Evolutionary conservation across 805 yeast species (phyloP), one percentile per base, ranked within the genome.

Genomic region (Saccharomycopsis schoenii): DNA sequence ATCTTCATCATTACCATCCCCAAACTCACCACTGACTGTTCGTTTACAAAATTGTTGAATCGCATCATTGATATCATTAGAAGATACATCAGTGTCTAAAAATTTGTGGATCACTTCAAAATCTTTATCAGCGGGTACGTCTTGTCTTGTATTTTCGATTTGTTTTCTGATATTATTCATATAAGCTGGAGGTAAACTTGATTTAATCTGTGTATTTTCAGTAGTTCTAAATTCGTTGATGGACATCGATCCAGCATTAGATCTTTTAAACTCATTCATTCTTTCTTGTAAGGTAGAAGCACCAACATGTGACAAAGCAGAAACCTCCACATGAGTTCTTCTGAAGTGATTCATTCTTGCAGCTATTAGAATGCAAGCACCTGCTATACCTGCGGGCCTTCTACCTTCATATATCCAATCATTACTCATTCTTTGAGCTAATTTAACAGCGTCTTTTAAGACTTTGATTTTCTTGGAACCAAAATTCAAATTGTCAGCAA

Each of bases 321-420:
- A 97, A 59, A 94, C 86, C 71, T 96, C 98, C 0, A 92, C 82
- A 71, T 93, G 97, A 1, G 96, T 86, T 69, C 98, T 80, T 69
- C 97, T 80, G 70, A 88, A 85, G 69, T 92, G 92, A 73, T 94
- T 94, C 98, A 94, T 96, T 73, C 99, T 81, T 1, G 97, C 94
- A 0, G 99, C 99, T 58, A 94, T 74, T 55, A 96, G 71, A 1
- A 94, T 77, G 73, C 97, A 91, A 0, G 99, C 99, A 24, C 98
- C 99, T 0, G 99, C 99, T 59, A 94, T 83, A 68, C 99, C 99
- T 0, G 99, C 98, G 0, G 99, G 99, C 64, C 98, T 80, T 70
- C 99, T 81, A 29, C 99, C 99, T 73, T 90, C 96, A 70, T 86
- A 89, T 66, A 94, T 88, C 97, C 98, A 94, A 69, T 94, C 98